Evolutionary conservation across 1,139 yeast species (phyloP), one percentile per base, ranked within the genome.

Genomic region (Scheffersomyces quercinus): DNA sequence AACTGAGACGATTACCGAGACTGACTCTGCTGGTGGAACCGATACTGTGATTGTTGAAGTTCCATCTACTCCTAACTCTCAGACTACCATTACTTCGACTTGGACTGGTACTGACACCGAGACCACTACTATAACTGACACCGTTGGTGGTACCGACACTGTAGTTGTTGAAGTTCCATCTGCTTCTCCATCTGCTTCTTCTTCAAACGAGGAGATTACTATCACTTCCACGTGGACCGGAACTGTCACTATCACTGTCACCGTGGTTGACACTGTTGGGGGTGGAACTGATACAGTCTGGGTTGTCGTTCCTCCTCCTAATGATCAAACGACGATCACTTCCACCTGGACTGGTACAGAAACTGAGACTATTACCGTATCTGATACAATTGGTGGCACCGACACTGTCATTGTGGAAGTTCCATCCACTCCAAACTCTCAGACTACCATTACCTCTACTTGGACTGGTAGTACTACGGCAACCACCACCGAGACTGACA

Each of bases 101-200:
- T 9, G 11, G 29, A 28, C 29, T 11, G 29, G 9, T 11, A 28
- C 29, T 13, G 13, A 13, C 13, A 13, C 13, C 2, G 13, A 13
- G 13, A 13, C 13, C 13, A 13, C 13, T 13, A 13, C 13, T 13
- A 13, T 13, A 2, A 41, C 45, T 14, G 39, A 28, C n/a, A 42
- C 45, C 15, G 45, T 42, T 11, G 15, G 40, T 5, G 49, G 44
- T 28, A 51, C 53, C 15, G 50, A 31, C n/a, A 46, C 53, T 11
- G 50, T 49, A 2, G 39, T 42, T 8, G 46, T 51, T 29, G 54
- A 53, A 28, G 44, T 39, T 29, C 58, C 58, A n/a, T 39, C 36
- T 13, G 13, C 13, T 13, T 13, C 32, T 14, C 5, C n/a, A 12
- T 9, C 32, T 4, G 14, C 32, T 8, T 29, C 32, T 29, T 12